phyloP scores from a whole-genome alignment of 441 rosid genomes.

The Viola pubescens region DNA sequence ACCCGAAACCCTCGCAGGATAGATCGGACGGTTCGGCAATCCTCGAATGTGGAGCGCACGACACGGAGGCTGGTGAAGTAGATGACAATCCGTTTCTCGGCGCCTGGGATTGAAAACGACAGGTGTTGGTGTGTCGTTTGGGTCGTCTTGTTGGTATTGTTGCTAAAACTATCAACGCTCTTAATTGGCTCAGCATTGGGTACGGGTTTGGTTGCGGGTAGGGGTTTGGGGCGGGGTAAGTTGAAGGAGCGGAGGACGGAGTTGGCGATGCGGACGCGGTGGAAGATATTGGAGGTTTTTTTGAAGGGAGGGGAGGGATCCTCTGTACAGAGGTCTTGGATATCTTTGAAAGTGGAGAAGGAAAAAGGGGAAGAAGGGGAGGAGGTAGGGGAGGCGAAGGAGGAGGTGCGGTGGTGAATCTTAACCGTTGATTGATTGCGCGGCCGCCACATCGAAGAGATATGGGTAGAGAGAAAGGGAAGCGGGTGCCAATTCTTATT shows the following conservation, averaged over 20 bases:
- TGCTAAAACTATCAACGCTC: no score
- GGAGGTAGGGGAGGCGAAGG: conserved; percentile 19
- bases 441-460: conserved; percentile 69
- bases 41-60: conserved; percentile 59
- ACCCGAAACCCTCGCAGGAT: conserved; percentile 49
- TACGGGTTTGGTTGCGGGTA: conserved; percentile 9
- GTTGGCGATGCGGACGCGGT: conserved; percentile 47
- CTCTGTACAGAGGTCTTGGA: neutral
- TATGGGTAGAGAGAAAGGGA: conserved; percentile 7
- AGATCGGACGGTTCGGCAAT: conserved; percentile 46
- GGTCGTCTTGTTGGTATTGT: neutral
- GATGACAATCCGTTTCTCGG: conserved; percentile 44
- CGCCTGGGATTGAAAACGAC: conserved; percentile 38
- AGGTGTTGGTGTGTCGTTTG: conserved; percentile 20
- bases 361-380: conserved; percentile 24
- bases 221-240: conserved; percentile 11
- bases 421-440: conserved; percentile 46
- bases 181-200: conserved; percentile 2
- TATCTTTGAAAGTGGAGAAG: conserved; percentile 30
- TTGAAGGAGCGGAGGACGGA: conserved; percentile 31
- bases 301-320: conserved; percentile 20
- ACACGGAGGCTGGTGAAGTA: conserved; percentile 74
- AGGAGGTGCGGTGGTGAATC: conserved; percentile 30
- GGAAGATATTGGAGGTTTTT: conserved; percentile 37
- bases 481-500: neutral